Conservation (phyloP, 371 early-diverging fungal genomes). For the Massospora cicadina region DNA sequence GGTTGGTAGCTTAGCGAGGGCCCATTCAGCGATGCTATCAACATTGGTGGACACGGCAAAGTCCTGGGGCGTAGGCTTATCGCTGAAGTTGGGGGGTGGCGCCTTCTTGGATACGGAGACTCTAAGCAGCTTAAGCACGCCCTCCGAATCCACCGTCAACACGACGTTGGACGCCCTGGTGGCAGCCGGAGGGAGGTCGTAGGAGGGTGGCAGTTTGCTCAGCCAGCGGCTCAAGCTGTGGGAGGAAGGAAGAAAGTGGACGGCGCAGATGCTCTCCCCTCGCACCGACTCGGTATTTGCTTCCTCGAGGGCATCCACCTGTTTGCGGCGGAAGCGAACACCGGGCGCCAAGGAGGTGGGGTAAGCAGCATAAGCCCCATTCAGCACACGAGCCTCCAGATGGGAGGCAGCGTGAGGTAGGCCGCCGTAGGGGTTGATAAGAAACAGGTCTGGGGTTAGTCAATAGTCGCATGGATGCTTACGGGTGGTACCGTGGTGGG, state of each 20-base stretch:
- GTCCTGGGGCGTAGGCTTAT: neutral
- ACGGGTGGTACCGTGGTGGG: conserved; percentile 58
- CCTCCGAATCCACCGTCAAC: neutral
- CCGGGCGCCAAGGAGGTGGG: neutral
- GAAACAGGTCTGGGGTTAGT: conserved; percentile 25
- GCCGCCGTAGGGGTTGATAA: conserved; percentile 50
- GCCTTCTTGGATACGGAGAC: neutral
- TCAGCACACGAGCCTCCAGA: conserved; percentile 14
- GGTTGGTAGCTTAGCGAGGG: neutral
- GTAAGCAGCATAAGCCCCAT: neutral
- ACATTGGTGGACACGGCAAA: neutral
- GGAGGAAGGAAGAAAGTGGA: neutral
- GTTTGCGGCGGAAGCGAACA: neutral
- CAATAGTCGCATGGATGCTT: neutral
- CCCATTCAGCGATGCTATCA: conserved; percentile 8
- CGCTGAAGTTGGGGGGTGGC: neutral
- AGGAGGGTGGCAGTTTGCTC: conserved; percentile 5
- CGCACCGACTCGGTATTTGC: neutral
- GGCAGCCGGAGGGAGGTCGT: neutral
- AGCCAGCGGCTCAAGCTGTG: neutral
- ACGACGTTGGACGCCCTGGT: neutral
- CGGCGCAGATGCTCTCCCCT: neutral
- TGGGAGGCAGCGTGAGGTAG: conserved; percentile 42
- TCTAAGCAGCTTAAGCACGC: neutral
- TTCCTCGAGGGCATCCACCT: neutral